Percentiles rank a stretch among this genome's conserved stretches.
phyloP scores from a whole-genome alignment of 805 yeast genomes.

The Myxozyma sirexii region DNA sequence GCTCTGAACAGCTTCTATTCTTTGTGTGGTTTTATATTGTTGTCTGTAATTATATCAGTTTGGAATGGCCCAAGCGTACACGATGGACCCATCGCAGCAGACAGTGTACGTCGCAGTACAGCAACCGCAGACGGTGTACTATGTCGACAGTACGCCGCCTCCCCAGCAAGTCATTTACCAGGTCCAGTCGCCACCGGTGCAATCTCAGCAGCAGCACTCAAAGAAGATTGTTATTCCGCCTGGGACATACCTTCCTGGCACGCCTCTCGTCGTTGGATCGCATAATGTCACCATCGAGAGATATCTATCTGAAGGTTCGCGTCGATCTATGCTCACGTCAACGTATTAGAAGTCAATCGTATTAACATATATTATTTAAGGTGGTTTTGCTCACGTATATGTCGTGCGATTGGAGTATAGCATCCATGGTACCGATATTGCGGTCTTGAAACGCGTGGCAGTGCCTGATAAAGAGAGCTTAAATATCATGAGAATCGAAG shows the following conservation, averaged over 20 bases:
- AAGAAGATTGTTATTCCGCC: constrained; percentile 23
- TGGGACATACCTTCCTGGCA: constrained; percentile 68
- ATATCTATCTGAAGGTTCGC: constrained; percentile 73
- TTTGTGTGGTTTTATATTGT: not conserved
- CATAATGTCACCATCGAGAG: constrained; percentile 69
- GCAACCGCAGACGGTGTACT: constrained; percentile 18
- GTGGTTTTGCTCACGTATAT: constrained; percentile 95
- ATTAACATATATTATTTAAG: constrained; percentile 33
- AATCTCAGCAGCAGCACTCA: constrained; percentile 1
- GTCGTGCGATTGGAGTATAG: constrained; percentile 69
- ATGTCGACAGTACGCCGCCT: constrained; percentile 7
- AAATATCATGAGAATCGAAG: constrained; percentile 86
- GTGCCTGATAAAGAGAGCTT: constrained; percentile 89
- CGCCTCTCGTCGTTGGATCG: constrained; percentile 78
- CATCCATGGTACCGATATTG: constrained; percentile 55
- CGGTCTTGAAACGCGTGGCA: constrained; percentile 90
- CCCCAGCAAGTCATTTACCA: constrained; percentile 10
- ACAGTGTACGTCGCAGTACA: constrained; percentile 10
- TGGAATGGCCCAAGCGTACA: constrained; percentile 10
- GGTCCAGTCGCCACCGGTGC: constrained; percentile 7
- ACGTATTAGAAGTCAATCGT: not conserved
- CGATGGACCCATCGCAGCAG: constrained; percentile 13
- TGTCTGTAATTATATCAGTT: not conserved
- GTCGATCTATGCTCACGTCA: not conserved
- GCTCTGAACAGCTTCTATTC: not conserved